Evolutionary conservation across 1,284 basidiomycete species (phyloP).

Genomic region (Chalciporus piperatoides): DNA sequence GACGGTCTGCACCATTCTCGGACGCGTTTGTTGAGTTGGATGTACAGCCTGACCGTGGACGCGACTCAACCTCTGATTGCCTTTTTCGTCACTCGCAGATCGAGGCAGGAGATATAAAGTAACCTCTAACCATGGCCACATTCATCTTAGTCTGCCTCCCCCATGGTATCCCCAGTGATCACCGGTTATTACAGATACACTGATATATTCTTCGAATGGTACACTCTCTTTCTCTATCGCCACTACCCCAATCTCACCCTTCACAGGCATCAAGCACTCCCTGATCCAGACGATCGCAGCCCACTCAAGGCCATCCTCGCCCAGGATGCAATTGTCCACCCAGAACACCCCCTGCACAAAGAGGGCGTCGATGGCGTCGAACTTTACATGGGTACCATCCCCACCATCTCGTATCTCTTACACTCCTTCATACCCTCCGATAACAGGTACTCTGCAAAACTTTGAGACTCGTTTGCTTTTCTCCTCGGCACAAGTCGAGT

Average conservation of each 20-base stretch:
- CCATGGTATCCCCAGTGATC: constrained; percentile 40
- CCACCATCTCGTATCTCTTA: background rate
- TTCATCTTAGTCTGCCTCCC: background rate
- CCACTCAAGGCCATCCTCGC: constrained; percentile 69
- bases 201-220: constrained; percentile 77
- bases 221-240: constrained; percentile 3
- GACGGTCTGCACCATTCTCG: constrained; percentile 48
- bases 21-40: constrained; percentile 4
- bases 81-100: constrained; percentile 10
- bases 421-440: background rate
- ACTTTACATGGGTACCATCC: constrained; percentile 60
- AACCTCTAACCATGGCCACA: background rate
- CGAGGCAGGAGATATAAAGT: background rate
- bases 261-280: constrained; percentile 43
- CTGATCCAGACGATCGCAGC: constrained; percentile 48
- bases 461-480: constrained; percentile 73
- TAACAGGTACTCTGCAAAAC: constrained; percentile 53
- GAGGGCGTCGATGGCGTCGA: constrained; percentile 61
- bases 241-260: constrained; percentile 2
- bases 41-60: background rate
- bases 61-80: constrained; percentile 2
- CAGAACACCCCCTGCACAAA: constrained; percentile 69
- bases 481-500: constrained; percentile 80
- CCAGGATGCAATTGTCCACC: constrained; percentile 59
- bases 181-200: constrained; percentile 77